Percentiles rank a stretch among this genome's conserved stretches.
Evolutionary conservation across 2,329 filamentous ascomycete species (phyloP).

Genomic region (Cladosporium oxysporum): DNA sequence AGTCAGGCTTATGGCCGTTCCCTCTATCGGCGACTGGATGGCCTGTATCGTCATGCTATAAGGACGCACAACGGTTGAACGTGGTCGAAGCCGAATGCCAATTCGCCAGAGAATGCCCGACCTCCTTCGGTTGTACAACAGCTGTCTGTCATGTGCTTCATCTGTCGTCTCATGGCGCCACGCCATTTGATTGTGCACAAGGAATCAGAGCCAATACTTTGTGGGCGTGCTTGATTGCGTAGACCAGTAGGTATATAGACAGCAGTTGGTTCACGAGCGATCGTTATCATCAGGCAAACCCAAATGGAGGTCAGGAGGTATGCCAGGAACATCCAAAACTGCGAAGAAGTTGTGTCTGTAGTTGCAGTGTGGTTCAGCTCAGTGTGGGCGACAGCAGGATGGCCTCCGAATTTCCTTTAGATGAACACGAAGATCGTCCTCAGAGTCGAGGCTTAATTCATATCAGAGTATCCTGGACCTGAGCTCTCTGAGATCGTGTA

Average conservation of each 20-base stretch:
- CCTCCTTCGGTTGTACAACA: background rate
- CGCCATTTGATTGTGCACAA: background rate
- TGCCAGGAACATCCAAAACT: background rate
- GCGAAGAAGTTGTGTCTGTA: background rate
- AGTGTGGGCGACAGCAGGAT: background rate
- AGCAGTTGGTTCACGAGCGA: background rate
- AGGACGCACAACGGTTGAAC: background rate
- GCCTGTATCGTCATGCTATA: background rate
- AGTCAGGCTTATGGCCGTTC: background rate
- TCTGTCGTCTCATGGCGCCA: background rate
- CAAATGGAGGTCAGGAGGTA: background rate
- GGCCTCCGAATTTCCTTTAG: background rate
- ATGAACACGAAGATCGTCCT: too few species aligned
- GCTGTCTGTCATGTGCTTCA: background rate
- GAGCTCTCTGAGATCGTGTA: too few species aligned
- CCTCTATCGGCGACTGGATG: background rate
- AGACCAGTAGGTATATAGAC: background rate
- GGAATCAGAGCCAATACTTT: conserved; percentile 12
- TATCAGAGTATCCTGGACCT: too few species aligned
- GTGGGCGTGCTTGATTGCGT: background rate
- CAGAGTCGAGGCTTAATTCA: too few species aligned
- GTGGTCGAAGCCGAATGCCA: background rate
- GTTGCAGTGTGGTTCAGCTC: background rate
- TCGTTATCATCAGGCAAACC: background rate
- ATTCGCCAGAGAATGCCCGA: background rate